phyloP scores from a whole-genome alignment of 495 filamentous ascomycete genomes.

The Penicillium maclennaniae region DNA sequence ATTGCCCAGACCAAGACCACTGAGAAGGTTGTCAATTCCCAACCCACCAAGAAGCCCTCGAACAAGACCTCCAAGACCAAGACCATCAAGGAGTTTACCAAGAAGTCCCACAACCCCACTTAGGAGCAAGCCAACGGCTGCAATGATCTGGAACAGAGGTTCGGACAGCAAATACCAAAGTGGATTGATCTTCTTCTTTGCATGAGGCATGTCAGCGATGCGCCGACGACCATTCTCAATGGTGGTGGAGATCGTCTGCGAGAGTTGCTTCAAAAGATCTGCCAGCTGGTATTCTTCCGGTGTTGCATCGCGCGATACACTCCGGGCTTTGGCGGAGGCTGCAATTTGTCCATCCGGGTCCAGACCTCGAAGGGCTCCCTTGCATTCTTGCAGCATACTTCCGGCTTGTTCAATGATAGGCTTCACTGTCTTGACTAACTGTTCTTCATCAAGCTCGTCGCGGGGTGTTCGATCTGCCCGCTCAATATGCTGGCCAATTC shows the following conservation, averaged over 20 bases:
- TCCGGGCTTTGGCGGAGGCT: conserved; percentile 72
- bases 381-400: conserved; percentile 73
- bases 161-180: conserved; percentile 72
- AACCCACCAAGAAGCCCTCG: conserved; percentile 75
- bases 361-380: conserved; percentile 76
- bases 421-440: conserved; percentile 71
- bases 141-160: conserved; percentile 87
- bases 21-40: conserved; percentile 72
- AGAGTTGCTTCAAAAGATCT: conserved; percentile 72
- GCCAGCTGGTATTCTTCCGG: conserved; percentile 78
- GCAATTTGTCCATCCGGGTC: conserved; percentile 79
- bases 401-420: conserved; percentile 52
- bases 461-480: conserved; percentile 69
- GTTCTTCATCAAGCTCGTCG: conserved; percentile 81
- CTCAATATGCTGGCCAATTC: conserved; percentile 58
- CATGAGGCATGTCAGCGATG: conserved; percentile 85
- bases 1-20: conserved; percentile 64
- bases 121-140: conserved; percentile 82
- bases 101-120: conserved; percentile 79
- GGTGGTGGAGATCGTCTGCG: conserved; percentile 57
- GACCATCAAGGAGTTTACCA: conserved; percentile 69
- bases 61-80: conserved; percentile 79
- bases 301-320: conserved; percentile 57
- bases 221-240: conserved; percentile 82
- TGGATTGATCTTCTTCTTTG: conserved; percentile 88